Evolutionary conservation across 345 rosid genomes (phyloP).

Genomic region (Nephelium lappaceum): DNA sequence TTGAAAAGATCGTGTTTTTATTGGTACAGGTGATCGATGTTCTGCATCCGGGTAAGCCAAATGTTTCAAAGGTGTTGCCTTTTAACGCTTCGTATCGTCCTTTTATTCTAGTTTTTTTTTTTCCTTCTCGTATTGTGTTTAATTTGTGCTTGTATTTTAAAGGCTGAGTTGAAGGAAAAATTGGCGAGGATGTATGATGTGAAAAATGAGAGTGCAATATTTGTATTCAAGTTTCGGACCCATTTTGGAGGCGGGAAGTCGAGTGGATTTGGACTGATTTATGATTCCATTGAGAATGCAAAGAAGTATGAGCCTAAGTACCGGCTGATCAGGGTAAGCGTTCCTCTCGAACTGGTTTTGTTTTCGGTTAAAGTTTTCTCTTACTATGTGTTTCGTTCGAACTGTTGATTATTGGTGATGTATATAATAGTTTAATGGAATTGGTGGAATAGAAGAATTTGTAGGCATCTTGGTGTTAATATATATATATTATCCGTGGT

Average conservation of each 20-base stretch:
- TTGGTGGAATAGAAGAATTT: not conserved
- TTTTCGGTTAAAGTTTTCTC: not conserved
- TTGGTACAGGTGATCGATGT: constrained; percentile 61
- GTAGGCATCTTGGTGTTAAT: not conserved
- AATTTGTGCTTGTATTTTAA: not conserved
- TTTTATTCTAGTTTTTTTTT: not conserved
- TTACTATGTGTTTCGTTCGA: not conserved
- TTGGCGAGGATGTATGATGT: constrained; percentile 63
- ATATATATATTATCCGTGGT: not conserved
- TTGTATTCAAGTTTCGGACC: constrained; percentile 74
- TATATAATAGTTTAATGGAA: not conserved
- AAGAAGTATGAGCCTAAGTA: constrained; percentile 77
- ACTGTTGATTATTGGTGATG: not conserved
- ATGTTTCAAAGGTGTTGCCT: constrained; percentile 62
- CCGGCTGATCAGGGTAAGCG: constrained; percentile 65
- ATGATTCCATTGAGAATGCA: constrained; percentile 65
- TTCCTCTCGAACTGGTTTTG: not conserved
- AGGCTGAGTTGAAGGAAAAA: constrained; percentile 75
- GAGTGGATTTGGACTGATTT: constrained; percentile 73
- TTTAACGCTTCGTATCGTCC: not conserved
- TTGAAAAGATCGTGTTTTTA: not conserved
- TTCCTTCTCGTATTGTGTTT: not conserved
- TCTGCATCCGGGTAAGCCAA: constrained; percentile 73
- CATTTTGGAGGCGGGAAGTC: constrained; percentile 85
- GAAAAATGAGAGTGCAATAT: constrained; percentile 60